Evolutionary conservation across 2,329 filamentous ascomycete species (phyloP).

Genomic region (Arthroderma sp.): DNA sequence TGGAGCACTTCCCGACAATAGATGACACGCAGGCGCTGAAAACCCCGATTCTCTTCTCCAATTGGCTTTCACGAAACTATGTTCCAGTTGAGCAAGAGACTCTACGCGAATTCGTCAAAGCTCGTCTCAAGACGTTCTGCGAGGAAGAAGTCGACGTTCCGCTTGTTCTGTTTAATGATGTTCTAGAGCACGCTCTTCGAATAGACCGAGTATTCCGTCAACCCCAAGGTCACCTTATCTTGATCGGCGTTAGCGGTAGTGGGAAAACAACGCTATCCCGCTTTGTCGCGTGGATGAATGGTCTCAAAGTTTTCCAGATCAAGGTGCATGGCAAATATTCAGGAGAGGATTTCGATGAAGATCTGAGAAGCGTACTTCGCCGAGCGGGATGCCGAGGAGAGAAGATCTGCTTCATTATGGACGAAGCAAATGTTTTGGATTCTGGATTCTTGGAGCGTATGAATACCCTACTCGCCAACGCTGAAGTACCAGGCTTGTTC

Average conservation of each 20-base stretch:
- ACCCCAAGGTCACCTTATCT: slow-evolving; percentile 91
- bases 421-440: slow-evolving; percentile 95
- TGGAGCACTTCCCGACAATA: slow-evolving; percentile 90
- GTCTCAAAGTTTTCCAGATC: slow-evolving; percentile 97
- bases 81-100: slow-evolving; percentile 91
- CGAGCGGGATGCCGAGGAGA: slow-evolving; percentile 95
- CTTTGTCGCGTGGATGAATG: slow-evolving; percentile 99
- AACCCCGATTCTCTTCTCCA: slow-evolving; percentile 93
- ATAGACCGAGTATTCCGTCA: slow-evolving; percentile 98
- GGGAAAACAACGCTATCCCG: slow-evolving; percentile 96
- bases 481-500: slow-evolving; percentile 96
- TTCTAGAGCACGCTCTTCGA: slow-evolving; percentile 90
- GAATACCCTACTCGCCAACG: slow-evolving; percentile 97
- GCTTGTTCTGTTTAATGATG: slow-evolving; percentile 97
- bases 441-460: slow-evolving; percentile 98
- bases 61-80: slow-evolving; percentile 99
- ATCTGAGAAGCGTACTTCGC: slow-evolving; percentile 82
- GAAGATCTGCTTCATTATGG: slow-evolving; percentile 99
- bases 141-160: slow-evolving; percentile 99
- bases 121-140: slow-evolving; percentile 92
- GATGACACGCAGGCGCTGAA: slow-evolving; percentile 79
- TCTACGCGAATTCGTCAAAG: slow-evolving; percentile 93
- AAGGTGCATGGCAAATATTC: slow-evolving; percentile 99
- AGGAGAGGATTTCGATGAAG: slow-evolving; percentile 95
- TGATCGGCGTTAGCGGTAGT: slow-evolving; percentile 96